A percentile compares a stretch with the other conserved stretches of the same genome.
These are phyloP conservation scores for Citropsis articulata DNA, from an alignment of 345 rosid genomes.

Conservation along the genomic window DNA sequence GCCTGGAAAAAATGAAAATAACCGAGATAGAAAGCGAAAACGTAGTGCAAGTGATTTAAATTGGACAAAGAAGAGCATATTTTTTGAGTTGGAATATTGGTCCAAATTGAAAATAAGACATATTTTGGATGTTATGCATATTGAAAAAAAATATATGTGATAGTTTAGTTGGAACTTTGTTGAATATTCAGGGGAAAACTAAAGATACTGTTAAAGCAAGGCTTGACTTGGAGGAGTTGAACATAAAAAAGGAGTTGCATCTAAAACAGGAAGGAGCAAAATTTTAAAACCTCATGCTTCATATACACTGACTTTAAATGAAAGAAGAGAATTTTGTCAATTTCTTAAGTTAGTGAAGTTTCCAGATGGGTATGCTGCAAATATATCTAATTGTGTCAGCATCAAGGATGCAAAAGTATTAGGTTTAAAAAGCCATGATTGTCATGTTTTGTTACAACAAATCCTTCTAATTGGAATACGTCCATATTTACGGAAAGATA, in stretches of 20 bases:
- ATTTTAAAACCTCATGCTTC: not conserved
- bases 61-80: not conserved
- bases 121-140: not conserved
- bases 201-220: not conserved
- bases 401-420: no score
- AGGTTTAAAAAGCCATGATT: no score
- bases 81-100: not conserved
- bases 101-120: not conserved
- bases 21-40: not conserved
- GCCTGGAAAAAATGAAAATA: not conserved
- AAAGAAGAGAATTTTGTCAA: not conserved
- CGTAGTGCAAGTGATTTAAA: not conserved
- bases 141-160: no score
- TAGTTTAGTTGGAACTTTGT: no score
- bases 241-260: not conserved
- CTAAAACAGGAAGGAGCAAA: not conserved
- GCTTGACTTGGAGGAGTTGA: not conserved
- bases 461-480: no score
- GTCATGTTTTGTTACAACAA: no score
- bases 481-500: no score
- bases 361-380: not conserved
- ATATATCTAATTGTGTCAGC: no score
- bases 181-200: not conserved
- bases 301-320: no score
- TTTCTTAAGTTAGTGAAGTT: not conserved